These are phyloP conservation scores for Colletotrichum sp. DNA, from an alignment of 2,329 filamentous ascomycete genomes.

Conservation along the genomic window DNA sequence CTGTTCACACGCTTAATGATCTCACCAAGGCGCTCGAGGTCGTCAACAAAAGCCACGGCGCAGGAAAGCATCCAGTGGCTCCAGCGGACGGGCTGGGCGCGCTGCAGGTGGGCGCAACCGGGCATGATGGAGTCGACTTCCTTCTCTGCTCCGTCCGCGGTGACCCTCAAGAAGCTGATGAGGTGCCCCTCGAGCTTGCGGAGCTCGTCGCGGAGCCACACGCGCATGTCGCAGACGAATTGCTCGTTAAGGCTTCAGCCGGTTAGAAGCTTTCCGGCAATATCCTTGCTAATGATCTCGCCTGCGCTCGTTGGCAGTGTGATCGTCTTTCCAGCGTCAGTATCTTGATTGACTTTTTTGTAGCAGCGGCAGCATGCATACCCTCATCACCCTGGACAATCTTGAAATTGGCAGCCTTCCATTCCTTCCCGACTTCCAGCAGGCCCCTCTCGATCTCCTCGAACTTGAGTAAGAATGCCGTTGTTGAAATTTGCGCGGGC, in stretches of 20 bases:
- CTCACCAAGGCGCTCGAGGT: conserved; percentile 79
- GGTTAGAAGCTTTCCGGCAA: conserved; percentile 75
- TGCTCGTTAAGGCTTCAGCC: conserved; percentile 75
- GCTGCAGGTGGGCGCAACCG: conserved; percentile 87
- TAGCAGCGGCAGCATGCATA: background rate
- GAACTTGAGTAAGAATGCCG: conserved; percentile 80
- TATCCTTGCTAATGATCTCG: conserved; percentile 73
- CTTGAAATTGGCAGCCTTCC: conserved; percentile 53
- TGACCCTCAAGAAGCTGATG: conserved; percentile 71
- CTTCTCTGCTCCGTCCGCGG: conserved; percentile 70
- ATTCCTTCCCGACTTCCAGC: conserved; percentile 58
- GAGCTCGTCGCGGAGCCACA: conserved; percentile 79
- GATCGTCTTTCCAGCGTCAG: conserved; percentile 34
- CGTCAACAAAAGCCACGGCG: conserved; percentile 71
- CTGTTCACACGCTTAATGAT: conserved; percentile 76
- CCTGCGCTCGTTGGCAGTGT: conserved; percentile 61
- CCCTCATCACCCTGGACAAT: conserved; percentile 46
- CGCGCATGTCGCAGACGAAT: conserved; percentile 73
- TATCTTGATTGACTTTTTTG: conserved; percentile 38
- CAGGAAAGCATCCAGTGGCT: conserved; percentile 82
- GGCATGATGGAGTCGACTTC: conserved; percentile 85
- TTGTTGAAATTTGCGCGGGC: conserved; percentile 79
- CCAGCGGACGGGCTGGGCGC: conserved; percentile 81
- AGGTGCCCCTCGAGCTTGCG: conserved; percentile 72
- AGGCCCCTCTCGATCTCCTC: conserved; percentile 75